Conservation (phyloP, 2,329 filamentous ascomycete species). For the Dryadomyces quercus-mongolicae region DNA sequence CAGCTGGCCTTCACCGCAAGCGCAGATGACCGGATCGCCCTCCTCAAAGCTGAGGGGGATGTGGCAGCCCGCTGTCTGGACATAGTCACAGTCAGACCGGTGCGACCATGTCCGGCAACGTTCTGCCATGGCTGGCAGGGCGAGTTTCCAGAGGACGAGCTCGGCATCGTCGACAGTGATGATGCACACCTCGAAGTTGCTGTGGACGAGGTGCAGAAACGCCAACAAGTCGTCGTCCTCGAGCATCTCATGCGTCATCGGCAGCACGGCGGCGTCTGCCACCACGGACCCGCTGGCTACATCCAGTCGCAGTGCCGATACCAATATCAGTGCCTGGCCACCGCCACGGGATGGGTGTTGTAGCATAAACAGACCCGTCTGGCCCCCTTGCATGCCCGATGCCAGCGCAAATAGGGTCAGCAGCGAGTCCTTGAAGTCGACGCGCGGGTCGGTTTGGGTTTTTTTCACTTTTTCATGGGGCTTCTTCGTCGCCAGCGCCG, state of each 20-base stretch:
- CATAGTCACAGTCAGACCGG: conserved; percentile 29
- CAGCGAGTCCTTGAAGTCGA: conserved; percentile 36
- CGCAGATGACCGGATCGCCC: conserved; percentile 28
- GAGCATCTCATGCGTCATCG: conserved; percentile 25
- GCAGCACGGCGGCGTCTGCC: conserved; percentile 34
- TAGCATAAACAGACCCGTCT: conserved; percentile 32
- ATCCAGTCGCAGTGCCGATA: conserved; percentile 32
- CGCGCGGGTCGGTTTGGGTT: conserved; percentile 16
- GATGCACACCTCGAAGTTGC: conserved; percentile 22
- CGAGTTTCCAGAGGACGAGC: conserved; percentile 35
- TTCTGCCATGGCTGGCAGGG: conserved; percentile 31
- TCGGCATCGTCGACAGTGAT: conserved; percentile 40
- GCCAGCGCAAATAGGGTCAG: conserved; percentile 33
- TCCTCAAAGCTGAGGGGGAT: conserved; percentile 26
- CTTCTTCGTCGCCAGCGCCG: background rate
- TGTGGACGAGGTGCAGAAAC: conserved; percentile 25
- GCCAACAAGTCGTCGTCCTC: conserved; percentile 18
- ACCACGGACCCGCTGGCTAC: conserved; percentile 27
- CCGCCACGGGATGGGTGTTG: conserved; percentile 22
- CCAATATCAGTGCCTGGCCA: conserved; percentile 27
- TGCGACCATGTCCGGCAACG: conserved; percentile 37
- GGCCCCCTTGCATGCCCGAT: conserved; percentile 30
- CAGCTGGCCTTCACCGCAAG: conserved; percentile 30
- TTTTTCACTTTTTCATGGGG: conserved; percentile 4
- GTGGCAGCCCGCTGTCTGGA: conserved; percentile 17